phyloP scores from a whole-genome alignment of 352 stramenopile genomes.

The Phytopythium vexans region DNA sequence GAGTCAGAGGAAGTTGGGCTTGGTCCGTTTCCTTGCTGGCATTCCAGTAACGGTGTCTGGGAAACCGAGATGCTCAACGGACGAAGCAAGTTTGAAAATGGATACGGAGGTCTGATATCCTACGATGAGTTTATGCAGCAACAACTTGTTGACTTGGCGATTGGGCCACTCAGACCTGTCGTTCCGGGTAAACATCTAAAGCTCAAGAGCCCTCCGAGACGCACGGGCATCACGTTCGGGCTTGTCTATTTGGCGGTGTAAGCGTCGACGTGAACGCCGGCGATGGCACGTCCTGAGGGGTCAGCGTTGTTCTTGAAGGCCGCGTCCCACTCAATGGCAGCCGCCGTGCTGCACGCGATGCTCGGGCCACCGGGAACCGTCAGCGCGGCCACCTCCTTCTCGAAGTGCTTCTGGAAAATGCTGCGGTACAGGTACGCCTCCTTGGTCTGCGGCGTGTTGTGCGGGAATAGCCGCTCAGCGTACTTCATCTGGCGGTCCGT shows the following conservation, averaged over 20 bases:
- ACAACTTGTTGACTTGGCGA: too few relatives aligned
- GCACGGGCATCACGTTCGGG: too few relatives aligned
- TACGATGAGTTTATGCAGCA: too few relatives aligned
- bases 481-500: conserved; percentile 95
- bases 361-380: conserved; percentile 97
- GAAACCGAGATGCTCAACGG: too few relatives aligned
- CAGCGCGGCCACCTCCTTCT: conserved; percentile 93
- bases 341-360: conserved; percentile 98
- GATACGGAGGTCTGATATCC: too few relatives aligned
- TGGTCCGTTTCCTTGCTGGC: too few relatives aligned
- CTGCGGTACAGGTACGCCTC: conserved; percentile 94
- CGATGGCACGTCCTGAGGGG: conserved; percentile 92
- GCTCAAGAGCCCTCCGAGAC: too few relatives aligned
- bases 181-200: too few relatives aligned
- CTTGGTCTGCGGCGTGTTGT: conserved; percentile 99
- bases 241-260: conserved; percentile 51
- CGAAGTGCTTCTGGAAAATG: conserved; percentile 99
- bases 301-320: conserved; percentile 94
- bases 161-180: too few relatives aligned
- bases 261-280: conserved; percentile 94
- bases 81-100: too few relatives aligned
- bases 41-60: too few relatives aligned
- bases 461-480: conserved; percentile 94
- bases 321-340: conserved; percentile 97
- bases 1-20: too few relatives aligned